Evolutionary conservation across 78 protist genomes (phyloP).

Genomic region (Parvularia atlantis): DNA sequence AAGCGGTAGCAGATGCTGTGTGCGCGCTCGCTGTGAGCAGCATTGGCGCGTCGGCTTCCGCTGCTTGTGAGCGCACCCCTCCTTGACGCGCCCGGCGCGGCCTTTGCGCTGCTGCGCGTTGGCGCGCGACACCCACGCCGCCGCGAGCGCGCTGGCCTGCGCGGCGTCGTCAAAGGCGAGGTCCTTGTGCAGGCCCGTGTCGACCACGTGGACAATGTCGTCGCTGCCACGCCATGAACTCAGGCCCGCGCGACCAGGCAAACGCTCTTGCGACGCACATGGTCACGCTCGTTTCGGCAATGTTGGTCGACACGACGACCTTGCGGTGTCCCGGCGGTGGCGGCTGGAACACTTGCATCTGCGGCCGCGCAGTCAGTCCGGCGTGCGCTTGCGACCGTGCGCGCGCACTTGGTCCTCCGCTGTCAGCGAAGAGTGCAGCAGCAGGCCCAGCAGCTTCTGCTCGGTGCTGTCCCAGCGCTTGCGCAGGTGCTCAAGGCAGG

Average conservation of each 20-base stretch:
- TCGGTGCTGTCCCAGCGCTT: background rate
- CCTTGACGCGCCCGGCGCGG: conserved; percentile 70
- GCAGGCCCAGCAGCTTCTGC: conserved; percentile 24
- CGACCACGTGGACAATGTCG: conserved; percentile 80
- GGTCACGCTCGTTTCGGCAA: conserved; percentile 89
- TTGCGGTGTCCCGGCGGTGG: conserved; percentile 48
- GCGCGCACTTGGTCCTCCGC: conserved; percentile 20
- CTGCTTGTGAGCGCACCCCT: too few relatives aligned
- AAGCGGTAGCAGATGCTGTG: conserved; percentile 35
- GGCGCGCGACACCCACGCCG: conserved; percentile 29
- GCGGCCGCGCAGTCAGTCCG: too few relatives aligned
- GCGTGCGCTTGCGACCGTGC: background rate
- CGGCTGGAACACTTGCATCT: conserved; percentile 29
- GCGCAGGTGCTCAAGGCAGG: too few relatives aligned
- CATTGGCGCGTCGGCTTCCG: conserved; percentile 54
- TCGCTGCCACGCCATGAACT: too few relatives aligned
- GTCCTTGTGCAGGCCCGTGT: conserved; percentile 75
- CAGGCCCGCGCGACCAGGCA: too few relatives aligned
- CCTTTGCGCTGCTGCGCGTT: conserved; percentile 73
- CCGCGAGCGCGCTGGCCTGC: conserved; percentile 16
- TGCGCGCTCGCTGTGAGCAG: too few relatives aligned
- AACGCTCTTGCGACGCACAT: too few relatives aligned
- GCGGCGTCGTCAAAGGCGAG: conserved; percentile 21
- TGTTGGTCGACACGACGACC: conserved; percentile 80
- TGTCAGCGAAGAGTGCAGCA: conserved; percentile 34